Evolutionary conservation across 352 stramenopile species (phyloP), one percentile per base, ranked within the genome.

Genomic region (Globisporangium megalacanthum): DNA sequence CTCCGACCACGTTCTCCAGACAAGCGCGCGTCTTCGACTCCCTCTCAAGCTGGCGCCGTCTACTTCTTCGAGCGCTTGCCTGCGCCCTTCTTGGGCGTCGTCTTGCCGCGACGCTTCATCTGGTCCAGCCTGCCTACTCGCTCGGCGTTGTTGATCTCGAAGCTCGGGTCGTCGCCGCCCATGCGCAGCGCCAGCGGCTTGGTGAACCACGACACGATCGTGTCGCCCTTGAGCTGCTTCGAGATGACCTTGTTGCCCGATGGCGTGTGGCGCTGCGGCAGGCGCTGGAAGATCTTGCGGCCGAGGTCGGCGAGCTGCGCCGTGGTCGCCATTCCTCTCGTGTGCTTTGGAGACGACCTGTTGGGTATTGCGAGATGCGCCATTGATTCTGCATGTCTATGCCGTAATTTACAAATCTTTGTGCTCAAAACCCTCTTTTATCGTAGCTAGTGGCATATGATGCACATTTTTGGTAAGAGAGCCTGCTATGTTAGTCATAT

Each of bases 211-310:
- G 75, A 86, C 29, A 77, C 84, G 11, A 94, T 69, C 70, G 89
- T 92, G 39, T 94, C 84, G 51, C 84, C 84, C 72, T 88, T 89
- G 46, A 94, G 75, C 73, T 92, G 80, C 75, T 91, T 91, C 69
- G 80, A 91, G 70, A 94, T 91, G 44, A 94, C 75, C 70, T 94
- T 94, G 70, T 92, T 94, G 65, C 84, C 84, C 48, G 84, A 92
- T 59, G 75, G 65, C 25, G 69, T 85, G 63, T 92, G 71, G 67
- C 77, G 83, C 75, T 92, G 82, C 65, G 84, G 84, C 62, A 94
- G 68, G 15, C 84, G 82, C 77, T 94, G 80, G 69, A 94, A 94
- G 62, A 94, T 94, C 75, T 94, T 91, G 64, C 84, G 82, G 45
- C 79, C 72, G 50, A 94, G 66, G 57, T 94, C 84, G 54, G 79